A percentile compares a stretch with the other conserved stretches of the same genome.
Conservation (phyloP, 1,139 yeast genomes). For the Kodamaea derodonti region DNA sequence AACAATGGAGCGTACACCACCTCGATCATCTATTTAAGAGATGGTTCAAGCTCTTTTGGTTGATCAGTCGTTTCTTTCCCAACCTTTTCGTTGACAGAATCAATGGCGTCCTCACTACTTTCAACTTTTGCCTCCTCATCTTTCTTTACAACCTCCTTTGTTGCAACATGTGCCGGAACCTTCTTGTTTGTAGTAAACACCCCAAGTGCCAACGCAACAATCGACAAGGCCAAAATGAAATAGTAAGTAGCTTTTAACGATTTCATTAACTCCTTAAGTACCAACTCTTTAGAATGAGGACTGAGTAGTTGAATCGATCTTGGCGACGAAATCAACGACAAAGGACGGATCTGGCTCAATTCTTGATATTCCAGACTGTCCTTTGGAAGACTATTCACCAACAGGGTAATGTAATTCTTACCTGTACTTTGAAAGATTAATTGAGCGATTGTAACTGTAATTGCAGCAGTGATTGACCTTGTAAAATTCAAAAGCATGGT, state of each 20-base stretch:
- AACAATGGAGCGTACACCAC: too few relatives aligned
- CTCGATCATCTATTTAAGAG: not conserved
- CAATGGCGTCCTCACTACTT: too few relatives aligned
- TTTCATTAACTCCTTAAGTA: conserved; percentile 30
- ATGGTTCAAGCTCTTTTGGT: too few relatives aligned
- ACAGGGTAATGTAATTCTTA: conserved; percentile 4
- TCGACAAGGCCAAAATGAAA: conserved; percentile 32
- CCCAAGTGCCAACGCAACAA: conserved; percentile 25
- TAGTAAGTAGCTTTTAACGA: conserved; percentile 39
- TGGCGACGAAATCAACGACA: conserved; percentile 3
- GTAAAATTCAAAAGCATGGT: conserved; percentile 30
- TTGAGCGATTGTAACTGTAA: conserved; percentile 15
- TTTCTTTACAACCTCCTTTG: not conserved
- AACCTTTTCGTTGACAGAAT: too few relatives aligned
- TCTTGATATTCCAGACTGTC: conserved; percentile 14
- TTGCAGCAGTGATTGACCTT: conserved; percentile 31
- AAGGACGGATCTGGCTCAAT: conserved; percentile 16
- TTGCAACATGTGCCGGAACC: conserved; percentile 12
- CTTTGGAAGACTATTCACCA: conserved; percentile 12
- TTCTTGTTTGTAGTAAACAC: conserved; percentile 16
- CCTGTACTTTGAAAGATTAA: conserved; percentile 31
- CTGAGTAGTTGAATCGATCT: conserved; percentile 16
- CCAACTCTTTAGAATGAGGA: conserved; percentile 14
- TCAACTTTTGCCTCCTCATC: not conserved
- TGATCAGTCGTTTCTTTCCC: too few relatives aligned